Evolutionary conservation across 768 basidiomycete species (phyloP), one percentile per base, ranked within the genome.

Genomic region (Tubosaeta brunneosetosa): DNA sequence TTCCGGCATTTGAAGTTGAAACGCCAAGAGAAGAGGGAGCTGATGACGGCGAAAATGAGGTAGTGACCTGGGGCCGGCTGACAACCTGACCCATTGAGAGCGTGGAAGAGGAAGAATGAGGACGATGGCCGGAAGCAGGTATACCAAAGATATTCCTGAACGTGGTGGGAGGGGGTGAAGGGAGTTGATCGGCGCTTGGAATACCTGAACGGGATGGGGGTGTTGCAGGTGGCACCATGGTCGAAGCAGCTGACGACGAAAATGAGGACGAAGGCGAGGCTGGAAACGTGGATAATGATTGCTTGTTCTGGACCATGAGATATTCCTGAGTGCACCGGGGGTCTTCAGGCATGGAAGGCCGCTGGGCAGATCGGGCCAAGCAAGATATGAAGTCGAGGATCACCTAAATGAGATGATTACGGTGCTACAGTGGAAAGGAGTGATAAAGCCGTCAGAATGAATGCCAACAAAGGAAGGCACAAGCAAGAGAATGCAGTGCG

Each of bases 241-340:
- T 70, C 51, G 73, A 66, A 55, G 65, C 70, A 59, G 69, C 65
- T 54, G 76, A 71, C 61, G 77, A 72, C 57, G 73, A 64, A 63
- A 77, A 73, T 57, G 78, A 75, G 66, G 76, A 73, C 31, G 73
- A 69, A 53, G 70, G 67, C 42, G 75, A 74, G 64, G 69, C 68
- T 49, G 66, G 62, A 53, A 77, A 74, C 59, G 66, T 66, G 60
- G 73, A 67, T 53, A 68, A 58, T 49, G 70, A 68, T 60, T 75
- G 65, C 63, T 67, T 67, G 63, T 66, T 69, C 63, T 61, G 67
- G 67, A 53, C 64, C 64, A 64, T 64, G 59, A 58, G 61, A 59
- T 58, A 58, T 47, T 55, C 52, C 53, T 55, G 59, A 51, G 48
- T 52, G 52, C 56, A 61, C 57, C 59, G 49, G 58, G 58, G 49